Evolutionary conservation across 208 protist genomes (phyloP), one percentile per base, ranked within the genome.

Genomic region (Wallacemonas sp.): DNA sequence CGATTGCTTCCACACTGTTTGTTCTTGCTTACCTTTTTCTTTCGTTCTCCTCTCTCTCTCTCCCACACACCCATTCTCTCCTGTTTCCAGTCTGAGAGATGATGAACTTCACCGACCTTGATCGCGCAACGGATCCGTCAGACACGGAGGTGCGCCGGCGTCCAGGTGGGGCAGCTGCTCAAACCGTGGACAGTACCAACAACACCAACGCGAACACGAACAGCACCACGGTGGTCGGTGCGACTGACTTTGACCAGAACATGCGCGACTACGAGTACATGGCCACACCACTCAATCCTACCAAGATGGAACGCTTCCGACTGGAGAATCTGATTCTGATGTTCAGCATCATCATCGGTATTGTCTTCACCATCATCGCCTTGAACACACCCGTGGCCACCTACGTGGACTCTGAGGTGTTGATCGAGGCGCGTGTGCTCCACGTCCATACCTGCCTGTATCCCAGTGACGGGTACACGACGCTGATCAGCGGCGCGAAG

Each of bases 301-400:
- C 62, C 27, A 68, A 65, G 33, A 70, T 70, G n/a, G 69, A 76
- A 21, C 65, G 65, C 32, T 81, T 68, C 47, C 70, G 75, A 12
- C 0, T 76, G 1, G 75, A 81, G 23, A 79, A 79, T 52, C 46
- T 81, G n/a, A 23, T 71, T 2, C n/a, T 80, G 21, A 55, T 58
- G 5, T 55, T 68, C 2, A 68, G 68, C 12, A 34, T 76, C 32
- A 1, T 63, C 14, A n/a, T 70, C 8, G 58, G 44, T 29, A 54
- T 81, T 33, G 34, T 71, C 6, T 71, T 76, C 24, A 46, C 49
- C 16, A 67, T 80, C 9, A 60, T 49, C 2, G 43, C 71, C n/a
- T 34, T 82, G 8, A 24, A 24, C 14, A 74, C 72, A 5, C 49
- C 72, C 2, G 32, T 78, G 14, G 38, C 67, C n/a, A 36, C 9